Percentiles rank a stretch among this genome's conserved stretches.
Conservation (phyloP, 2,329 filamentous ascomycete genomes). For the Talaromyces sp. region DNA sequence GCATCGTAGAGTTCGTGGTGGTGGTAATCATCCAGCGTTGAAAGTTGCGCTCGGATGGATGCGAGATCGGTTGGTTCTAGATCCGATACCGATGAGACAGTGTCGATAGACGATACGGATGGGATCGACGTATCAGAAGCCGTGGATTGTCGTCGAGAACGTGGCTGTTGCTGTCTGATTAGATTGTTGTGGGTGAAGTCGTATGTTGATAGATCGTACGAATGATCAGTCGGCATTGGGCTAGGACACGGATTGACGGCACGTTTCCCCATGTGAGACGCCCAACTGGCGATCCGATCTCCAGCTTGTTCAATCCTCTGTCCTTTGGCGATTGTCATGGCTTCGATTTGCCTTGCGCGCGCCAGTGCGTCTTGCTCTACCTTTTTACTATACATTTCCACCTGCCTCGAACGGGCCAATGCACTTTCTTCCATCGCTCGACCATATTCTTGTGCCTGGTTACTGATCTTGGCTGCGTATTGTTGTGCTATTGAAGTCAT, state of each 20-base stretch:
- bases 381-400: slow-evolving; percentile 35
- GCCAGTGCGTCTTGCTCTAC: slow-evolving; percentile 19
- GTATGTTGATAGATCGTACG: slow-evolving; percentile 1
- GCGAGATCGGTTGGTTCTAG: slow-evolving; percentile 35
- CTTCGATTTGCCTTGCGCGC: slow-evolving; percentile 27
- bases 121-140: slow-evolving; percentile 28
- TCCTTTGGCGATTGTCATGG: slow-evolving; percentile 23
- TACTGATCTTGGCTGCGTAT: slow-evolving; percentile 37
- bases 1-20: slow-evolving; percentile 36
- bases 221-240: neutral
- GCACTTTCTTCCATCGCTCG: slow-evolving; percentile 39
- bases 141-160: slow-evolving; percentile 28
- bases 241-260: neutral
- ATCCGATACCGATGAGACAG: slow-evolving; percentile 36
- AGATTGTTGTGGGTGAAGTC: neutral
- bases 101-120: slow-evolving; percentile 37
- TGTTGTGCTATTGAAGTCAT: slow-evolving; percentile 38
- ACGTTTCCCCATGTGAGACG: slow-evolving; percentile 9
- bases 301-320: slow-evolving; percentile 26
- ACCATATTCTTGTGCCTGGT: slow-evolving; percentile 35
- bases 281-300: slow-evolving; percentile 17
- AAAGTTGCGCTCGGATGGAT: slow-evolving; percentile 34
- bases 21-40: slow-evolving; percentile 33
- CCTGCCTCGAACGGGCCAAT: slow-evolving; percentile 34
- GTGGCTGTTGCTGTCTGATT: neutral